phyloP scores from a whole-genome alignment of 192 early-diverging fungal species.

The Mortierella claussenii region DNA sequence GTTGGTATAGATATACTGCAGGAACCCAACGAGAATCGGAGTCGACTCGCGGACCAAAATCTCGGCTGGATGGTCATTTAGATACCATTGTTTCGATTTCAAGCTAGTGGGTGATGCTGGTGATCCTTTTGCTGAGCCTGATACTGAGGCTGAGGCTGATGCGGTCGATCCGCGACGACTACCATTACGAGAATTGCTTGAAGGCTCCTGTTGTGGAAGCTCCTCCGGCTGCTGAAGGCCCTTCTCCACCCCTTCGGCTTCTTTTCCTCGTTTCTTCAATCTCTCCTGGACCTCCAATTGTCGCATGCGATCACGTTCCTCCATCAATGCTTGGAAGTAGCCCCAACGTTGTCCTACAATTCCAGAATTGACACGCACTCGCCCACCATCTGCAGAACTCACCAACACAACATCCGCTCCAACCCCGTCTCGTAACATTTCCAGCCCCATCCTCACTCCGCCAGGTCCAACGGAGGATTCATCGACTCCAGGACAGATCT shows the following conservation, averaged over 20 bases:
- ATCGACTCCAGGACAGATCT: constrained; percentile 35
- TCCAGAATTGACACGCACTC: constrained; percentile 41
- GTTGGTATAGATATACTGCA: constrained; percentile 49
- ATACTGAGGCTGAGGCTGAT: too few relatives aligned
- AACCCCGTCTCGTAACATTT: constrained; percentile 42
- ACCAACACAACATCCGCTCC: constrained; percentile 41
- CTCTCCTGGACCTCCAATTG: not conserved
- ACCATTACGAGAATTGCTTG: too few relatives aligned
- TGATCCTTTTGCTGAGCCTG: not conserved
- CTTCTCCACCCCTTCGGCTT: not conserved
- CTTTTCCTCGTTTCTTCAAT: not conserved
- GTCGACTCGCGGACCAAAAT: constrained; percentile 31
- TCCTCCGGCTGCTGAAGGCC: too few relatives aligned
- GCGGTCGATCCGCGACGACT: too few relatives aligned
- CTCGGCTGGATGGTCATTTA: constrained; percentile 7
- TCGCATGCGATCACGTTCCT: constrained; percentile 11
- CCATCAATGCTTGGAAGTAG: constrained; percentile 32
- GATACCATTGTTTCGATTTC: constrained; percentile 12
- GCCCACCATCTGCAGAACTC: constrained; percentile 43
- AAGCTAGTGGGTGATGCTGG: not conserved
- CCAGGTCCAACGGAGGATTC: constrained; percentile 31
- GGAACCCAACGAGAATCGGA: constrained; percentile 39
- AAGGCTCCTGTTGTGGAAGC: too few relatives aligned
- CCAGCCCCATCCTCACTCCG: constrained; percentile 29
- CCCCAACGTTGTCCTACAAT: constrained; percentile 52